A percentile compares a stretch with the other conserved stretches of the same genome.
Evolutionary conservation across 805 yeast species (phyloP).

Genomic region (Debaryomyces hansenii): DNA sequence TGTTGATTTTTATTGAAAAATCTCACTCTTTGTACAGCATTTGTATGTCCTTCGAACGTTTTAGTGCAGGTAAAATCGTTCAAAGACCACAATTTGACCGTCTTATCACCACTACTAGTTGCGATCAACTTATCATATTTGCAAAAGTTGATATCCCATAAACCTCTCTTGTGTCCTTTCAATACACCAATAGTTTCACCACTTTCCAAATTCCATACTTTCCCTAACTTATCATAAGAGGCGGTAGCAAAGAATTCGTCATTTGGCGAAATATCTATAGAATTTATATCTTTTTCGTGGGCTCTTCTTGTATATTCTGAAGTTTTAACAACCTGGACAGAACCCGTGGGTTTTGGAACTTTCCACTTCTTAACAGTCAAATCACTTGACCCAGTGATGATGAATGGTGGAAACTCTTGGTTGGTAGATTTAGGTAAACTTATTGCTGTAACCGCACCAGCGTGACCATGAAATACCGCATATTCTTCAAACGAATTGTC

Average conservation of each 20-base stretch:
- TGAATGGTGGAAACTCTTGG: conserved; percentile 53
- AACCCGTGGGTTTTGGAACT: conserved; percentile 49
- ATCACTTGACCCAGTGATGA: conserved; percentile 83
- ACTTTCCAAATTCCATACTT: conserved; percentile 80
- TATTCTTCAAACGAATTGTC: conserved; percentile 45
- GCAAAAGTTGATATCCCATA: conserved; percentile 89
- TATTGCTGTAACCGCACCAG: conserved; percentile 81
- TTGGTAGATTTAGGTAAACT: conserved; percentile 60
- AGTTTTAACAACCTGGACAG: conserved; percentile 42
- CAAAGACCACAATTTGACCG: conserved; percentile 86
- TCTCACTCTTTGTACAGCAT: conserved; percentile 80
- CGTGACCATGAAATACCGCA: conserved; percentile 81
- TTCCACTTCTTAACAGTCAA: conserved; percentile 85
- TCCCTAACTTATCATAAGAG: conserved; percentile 88
- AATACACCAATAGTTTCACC: conserved; percentile 87
- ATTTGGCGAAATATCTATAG: conserved; percentile 87
- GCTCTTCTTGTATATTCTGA: conserved; percentile 93
- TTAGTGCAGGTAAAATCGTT: conserved; percentile 70
- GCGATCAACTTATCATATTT: conserved; percentile 72
- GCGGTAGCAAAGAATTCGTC: conserved; percentile 90
- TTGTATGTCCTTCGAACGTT: conserved; percentile 93
- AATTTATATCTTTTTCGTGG: conserved; percentile 94
- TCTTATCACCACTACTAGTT: conserved; percentile 92
- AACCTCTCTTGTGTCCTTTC: conserved; percentile 90
- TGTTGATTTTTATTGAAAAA: conserved; percentile 70